A percentile compares a stretch with the other conserved stretches of the same genome.
Evolutionary conservation across 371 early-diverging fungal species (phyloP).

Genomic region (Mortierella polycephala): DNA sequence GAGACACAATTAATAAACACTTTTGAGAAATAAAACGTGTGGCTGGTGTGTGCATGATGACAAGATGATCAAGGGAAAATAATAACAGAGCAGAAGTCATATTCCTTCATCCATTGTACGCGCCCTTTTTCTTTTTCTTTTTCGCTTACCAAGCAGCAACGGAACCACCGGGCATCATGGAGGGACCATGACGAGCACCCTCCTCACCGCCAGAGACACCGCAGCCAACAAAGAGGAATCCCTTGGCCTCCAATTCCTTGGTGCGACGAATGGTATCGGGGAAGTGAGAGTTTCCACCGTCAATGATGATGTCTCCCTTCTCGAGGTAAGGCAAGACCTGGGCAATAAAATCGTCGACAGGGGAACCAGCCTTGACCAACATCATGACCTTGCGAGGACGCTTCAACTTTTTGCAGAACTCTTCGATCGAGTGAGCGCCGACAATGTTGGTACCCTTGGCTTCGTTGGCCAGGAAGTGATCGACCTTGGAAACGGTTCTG

Average conservation of each 20-base stretch:
- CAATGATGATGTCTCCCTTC: slow-evolving; percentile 97
- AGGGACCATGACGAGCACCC: slow-evolving; percentile 99
- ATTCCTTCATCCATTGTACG: not conserved
- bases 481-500: slow-evolving; percentile 96
- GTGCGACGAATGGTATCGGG: slow-evolving; percentile 96
- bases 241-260: slow-evolving; percentile 87
- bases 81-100: not conserved
- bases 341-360: slow-evolving; percentile 97
- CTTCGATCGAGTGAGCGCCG: slow-evolving; percentile 94
- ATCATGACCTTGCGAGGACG: slow-evolving; percentile 96
- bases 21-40: not conserved
- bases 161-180: slow-evolving; percentile 99
- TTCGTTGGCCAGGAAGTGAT: slow-evolving; percentile 92
- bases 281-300: slow-evolving; percentile 99
- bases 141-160: slow-evolving; percentile 84
- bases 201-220: slow-evolving; percentile 99
- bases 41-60: not conserved
- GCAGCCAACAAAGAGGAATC: slow-evolving; percentile 94
- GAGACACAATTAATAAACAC: too few relatives aligned
- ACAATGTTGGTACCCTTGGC: slow-evolving; percentile 96
- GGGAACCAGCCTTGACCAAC: slow-evolving; percentile 96
- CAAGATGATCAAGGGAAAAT: not conserved
- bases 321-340: slow-evolving; percentile 88
- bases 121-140: too few relatives aligned
- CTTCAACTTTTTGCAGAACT: slow-evolving; percentile 93